Evolutionary conservation across 164 flowering plant species (phyloP), one percentile per base, ranked within the genome.

Genomic region (Vitis rotundifolia): DNA sequence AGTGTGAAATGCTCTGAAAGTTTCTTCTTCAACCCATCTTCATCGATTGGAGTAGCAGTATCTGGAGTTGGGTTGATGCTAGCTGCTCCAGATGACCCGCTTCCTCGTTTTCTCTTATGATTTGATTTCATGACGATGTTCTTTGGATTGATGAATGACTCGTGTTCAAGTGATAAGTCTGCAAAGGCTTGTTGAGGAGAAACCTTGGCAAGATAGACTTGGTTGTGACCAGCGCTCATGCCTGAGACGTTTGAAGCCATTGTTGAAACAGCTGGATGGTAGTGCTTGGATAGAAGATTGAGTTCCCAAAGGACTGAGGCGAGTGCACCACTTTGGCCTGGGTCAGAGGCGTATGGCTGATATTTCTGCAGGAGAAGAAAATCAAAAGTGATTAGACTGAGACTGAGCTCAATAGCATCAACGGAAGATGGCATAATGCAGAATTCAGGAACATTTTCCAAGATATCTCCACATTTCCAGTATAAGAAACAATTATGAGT

Each of bases 261-360:
- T 9, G 83, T 74, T 22, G 90, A 83, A 58, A 92, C 67, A 50
- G 88, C 58, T 6, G 93, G 89, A 76, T 92, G 90, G 78, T 89
- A 92, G 75, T 92, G 93, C 71, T 88, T 89, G 56, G 76, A 74
- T 15, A 90, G 79, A 70, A 92, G 89, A 73, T 84, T 84, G 49
- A 92, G 84, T 65, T 92, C 97, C 95, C 97, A 90, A 16, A 92
- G 93, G 54, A 90, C 97, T 8, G 97, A 85, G 64, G 95, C 85
- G 19, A 92, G 88, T 11, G 95, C 94, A 52, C 97, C 97, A 57
- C 93, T 87, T 57, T 84, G 82, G 72, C 88, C 86, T 12, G 97
- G 97, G 59, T 90, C 95, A 8, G 84, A 29, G 3, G 90, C 89
- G 79, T 77, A 82, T 11, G 97, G 97, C 22, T 89, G 95, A 79